Base-by-base conservation (phyloP, 2,329 filamentous ascomycete species). In the Sarocladiaceae sp. region DNA sequence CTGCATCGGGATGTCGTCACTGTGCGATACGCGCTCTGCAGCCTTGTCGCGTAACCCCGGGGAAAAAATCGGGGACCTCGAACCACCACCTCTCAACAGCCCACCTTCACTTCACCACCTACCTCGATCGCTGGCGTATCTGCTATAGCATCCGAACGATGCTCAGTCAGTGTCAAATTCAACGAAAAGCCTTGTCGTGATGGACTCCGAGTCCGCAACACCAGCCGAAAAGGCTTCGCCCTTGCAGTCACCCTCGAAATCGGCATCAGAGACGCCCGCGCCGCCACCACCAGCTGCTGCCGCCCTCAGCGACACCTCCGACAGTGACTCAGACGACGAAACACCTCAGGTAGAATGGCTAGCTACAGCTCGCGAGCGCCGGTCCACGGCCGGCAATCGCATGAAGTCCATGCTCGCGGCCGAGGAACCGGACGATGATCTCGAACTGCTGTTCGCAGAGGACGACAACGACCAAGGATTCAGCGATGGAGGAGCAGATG, bases 381-480 rank as follows among this genome's bases (percentile, higher is more conserved):
- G 91, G 57, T 84, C 86, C 12, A 96, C 88, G 1, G 91, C 91
- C 18, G 91, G 91, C 54, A 92, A 90, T 65, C 84, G 90, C 57
- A 87, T 96, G 78, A 85, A 87, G 60, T 82, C 83, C 48, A 82
- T 96, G 65, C 75, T 94, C 42, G 83, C 88, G 51, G 85, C 86
- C 58, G 87, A 90, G 64, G 84, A 85, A 55, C 84, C 84, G 44
- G 84, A 83, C 56, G 78, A 78, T 25, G 82, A 86, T 49, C 77
- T 90, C n/a, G 84, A 88, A 59, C 74, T 89, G 2, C 76, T 90
- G n/a, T 90, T 90, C 60, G 83, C 84, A 56, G 86, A 89, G 64
- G 83, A 86, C 54, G 88, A 82, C 53, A 76, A 87, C 54, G 84
- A 88, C 60, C 75, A 75, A 53, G 79, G 87, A 56, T 86, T 92